These are phyloP conservation scores for Megacollybia marginata DNA, from an alignment of 768 basidiomycete species.

Conservation along the genomic window DNA sequence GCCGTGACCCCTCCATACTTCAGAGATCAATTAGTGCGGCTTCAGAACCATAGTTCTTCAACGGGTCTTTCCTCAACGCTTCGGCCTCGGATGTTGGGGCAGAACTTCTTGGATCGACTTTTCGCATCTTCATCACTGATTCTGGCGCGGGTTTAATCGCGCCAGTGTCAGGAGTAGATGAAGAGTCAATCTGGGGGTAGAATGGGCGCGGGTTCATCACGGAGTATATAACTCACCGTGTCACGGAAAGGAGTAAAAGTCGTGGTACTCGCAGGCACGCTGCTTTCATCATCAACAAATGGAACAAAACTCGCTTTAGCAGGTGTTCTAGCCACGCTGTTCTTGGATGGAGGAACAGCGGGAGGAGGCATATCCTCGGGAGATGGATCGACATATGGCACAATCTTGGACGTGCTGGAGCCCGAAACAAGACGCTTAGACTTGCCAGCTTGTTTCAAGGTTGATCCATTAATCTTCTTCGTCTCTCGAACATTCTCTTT, in stretches of 20 bases:
- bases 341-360: conserved; percentile 18
- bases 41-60: conserved; percentile 58
- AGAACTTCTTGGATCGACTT: conserved; percentile 32
- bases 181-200: no score
- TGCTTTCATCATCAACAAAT: conserved; percentile 24
- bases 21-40: background rate
- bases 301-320: conserved; percentile 18
- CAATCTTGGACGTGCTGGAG: conserved; percentile 43
- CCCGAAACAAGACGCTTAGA: conserved; percentile 43
- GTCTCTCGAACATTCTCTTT: conserved; percentile 75
- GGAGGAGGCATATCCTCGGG: conserved; percentile 41
- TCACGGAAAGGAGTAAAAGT: conserved; percentile 70
- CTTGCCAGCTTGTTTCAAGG: conserved; percentile 53
- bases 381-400: conserved; percentile 57
- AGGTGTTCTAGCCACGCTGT: conserved; percentile 22
- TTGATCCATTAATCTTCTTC: conserved; percentile 61
- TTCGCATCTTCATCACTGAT: conserved; percentile 64
- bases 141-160: conserved; percentile 29
- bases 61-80: conserved; percentile 68
- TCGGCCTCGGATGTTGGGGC: conserved; percentile 60
- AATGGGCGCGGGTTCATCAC: no score
- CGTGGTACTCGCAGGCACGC: conserved; percentile 34
- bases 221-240: conserved; percentile 37
- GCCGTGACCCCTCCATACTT: background rate
- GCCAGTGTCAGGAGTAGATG: no score